Evolutionary conservation across 208 protist genomes (phyloP), one percentile per base, ranked within the genome.

Genomic region (Trypanosoma mega): DNA sequence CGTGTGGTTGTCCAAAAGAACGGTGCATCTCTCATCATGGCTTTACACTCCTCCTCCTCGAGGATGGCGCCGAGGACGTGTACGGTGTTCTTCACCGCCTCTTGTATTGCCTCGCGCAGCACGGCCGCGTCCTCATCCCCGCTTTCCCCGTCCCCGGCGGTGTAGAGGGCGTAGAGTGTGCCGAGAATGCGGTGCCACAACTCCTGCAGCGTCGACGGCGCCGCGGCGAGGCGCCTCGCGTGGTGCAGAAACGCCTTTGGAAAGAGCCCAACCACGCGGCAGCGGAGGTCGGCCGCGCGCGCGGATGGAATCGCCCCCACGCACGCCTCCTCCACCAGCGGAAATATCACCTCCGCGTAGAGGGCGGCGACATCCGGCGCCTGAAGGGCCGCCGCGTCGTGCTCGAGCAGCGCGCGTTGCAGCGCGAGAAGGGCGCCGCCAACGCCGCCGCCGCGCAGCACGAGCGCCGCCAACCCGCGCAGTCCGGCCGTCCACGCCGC

Each of bases 61-160:
- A 72, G 18, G 18, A 60, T 71, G 26, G 68, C 24, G 6, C 68
- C 56, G 30, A 83, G 57, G 16, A 95, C 89, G 65, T 82, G 84
- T 29, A 95, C 68, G 74, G 92, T 88, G 43, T 95, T 95, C 60
- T 92, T 92, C 50, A 95, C 81, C 21, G 79, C 74, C 60, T 95
- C 89, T 71, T 95, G 75, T 14, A 95, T 81, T 12, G 83, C 85
- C 72, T 93, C 85, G 36, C 76, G 72, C 56, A 92, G 68, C 33
- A 64, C 53, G 44, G 55, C 52, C 7, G 74, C 50, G 18, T 87
- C 81, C 24, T 37, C 33, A 26, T 34, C 24, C 26, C 44, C 26
- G 18, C 37, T 20, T 2, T n/a, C 20, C 24, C 21, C 24, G 12
- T 37, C 29, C 27, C 6, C 36, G 16, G 74, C 60, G 12, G 78